Percentiles rank a stretch among this genome's conserved stretches.
These are phyloP conservation scores for Hypoxylon sp. DNA, from an alignment of 2,329 filamentous ascomycete genomes.

Conservation along the genomic window DNA sequence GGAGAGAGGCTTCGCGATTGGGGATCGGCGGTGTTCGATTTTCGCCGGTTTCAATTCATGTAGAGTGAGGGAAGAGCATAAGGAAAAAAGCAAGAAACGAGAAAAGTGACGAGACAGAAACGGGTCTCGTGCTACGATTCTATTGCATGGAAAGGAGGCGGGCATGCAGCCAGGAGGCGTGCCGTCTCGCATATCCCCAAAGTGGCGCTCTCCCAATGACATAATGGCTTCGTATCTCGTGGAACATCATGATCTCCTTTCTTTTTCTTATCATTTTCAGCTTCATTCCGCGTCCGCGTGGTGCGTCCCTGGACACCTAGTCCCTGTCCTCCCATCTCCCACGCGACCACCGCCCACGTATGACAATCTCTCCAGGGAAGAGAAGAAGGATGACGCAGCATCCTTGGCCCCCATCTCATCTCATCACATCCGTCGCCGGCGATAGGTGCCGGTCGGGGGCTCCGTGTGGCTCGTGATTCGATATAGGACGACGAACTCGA, in stretches of 20 bases:
- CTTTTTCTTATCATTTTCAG: background rate
- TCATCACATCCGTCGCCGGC: no score
- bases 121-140: background rate
- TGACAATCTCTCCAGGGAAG: background rate
- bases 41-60: slow-evolving; percentile 14
- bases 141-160: background rate
- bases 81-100: background rate
- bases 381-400: background rate
- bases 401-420: background rate
- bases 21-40: slow-evolving; percentile 14
- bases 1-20: slow-evolving; percentile 13
- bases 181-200: slow-evolving; percentile 13
- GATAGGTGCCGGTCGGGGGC: no score
- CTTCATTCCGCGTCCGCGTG: background rate
- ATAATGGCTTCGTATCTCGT: slow-evolving; percentile 6
- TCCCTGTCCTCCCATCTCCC: background rate
- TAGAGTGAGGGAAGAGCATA: background rate
- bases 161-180: no score
- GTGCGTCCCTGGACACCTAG: no score
- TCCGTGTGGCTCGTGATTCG: no score
- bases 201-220: slow-evolving; percentile 23
- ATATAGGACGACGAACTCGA: no score
- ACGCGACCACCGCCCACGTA: background rate
- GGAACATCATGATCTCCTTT: no score
- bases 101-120: background rate